Conservation (phyloP, 352 stramenopile species). For the Pythium chondricola region DNA sequence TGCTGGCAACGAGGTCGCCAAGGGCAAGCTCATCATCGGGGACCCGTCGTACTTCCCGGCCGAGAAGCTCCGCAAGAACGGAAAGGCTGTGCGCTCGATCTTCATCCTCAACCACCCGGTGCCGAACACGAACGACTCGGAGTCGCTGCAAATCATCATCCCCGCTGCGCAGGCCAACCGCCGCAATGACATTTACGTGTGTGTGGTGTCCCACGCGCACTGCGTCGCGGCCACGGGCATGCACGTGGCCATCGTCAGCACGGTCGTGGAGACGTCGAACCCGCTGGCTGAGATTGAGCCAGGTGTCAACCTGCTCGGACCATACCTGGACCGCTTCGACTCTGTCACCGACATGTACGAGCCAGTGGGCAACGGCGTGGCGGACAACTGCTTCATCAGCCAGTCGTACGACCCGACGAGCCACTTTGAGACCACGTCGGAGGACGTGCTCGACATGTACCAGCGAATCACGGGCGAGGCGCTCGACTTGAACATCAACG, state of each 20-base stretch:
- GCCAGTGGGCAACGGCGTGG: conserved; percentile 84
- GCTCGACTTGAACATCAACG: conserved; percentile 98
- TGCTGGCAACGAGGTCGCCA: conserved; percentile 93
- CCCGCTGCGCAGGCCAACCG: conserved; percentile 93
- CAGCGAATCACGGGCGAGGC: conserved; percentile 97
- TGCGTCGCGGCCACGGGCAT: conserved; percentile 94
- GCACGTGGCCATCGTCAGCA: conserved; percentile 99
- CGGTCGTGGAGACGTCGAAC: conserved; percentile 94
- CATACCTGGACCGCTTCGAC: conserved; percentile 97
- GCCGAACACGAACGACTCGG: conserved; percentile 94
- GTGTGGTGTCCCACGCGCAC: conserved; percentile 92
- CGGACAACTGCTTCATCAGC: conserved; percentile 98
- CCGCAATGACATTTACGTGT: conserved; percentile 99
- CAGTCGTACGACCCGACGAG: conserved; percentile 89
- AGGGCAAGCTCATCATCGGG: conserved; percentile 96
- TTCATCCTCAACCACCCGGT: conserved; percentile 99
- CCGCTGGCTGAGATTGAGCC: conserved; percentile 93
- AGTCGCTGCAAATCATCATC: conserved; percentile 99
- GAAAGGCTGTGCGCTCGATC: conserved; percentile 97
- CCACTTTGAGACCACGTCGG: conserved; percentile 97
- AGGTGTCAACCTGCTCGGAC: conserved; percentile 93
- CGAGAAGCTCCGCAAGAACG: conserved; percentile 90
- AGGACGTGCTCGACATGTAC: conserved; percentile 97
- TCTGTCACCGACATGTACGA: conserved; percentile 94
- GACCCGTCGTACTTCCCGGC: conserved; percentile 98